These are phyloP conservation scores for Monosporascus ibericus DNA, from an alignment of 2,329 filamentous ascomycete genomes.

Conservation along the genomic window DNA sequence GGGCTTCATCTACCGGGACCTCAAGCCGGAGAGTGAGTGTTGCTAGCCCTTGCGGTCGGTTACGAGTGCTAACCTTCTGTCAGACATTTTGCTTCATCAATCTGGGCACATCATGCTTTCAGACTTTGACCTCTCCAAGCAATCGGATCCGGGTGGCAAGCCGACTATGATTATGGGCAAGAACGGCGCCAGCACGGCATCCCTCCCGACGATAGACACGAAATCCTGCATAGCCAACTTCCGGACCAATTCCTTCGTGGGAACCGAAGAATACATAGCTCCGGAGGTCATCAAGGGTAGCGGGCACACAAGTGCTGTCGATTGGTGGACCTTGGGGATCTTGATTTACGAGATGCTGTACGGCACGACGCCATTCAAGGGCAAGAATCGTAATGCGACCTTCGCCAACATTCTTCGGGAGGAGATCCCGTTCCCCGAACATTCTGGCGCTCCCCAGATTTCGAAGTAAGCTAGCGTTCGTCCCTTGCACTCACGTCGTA, in stretches of 20 bases:
- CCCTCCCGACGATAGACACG: constrained; percentile 93
- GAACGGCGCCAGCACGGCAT: constrained; percentile 78
- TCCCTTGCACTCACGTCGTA: constrained; percentile 9
- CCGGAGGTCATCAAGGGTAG: constrained; percentile 98
- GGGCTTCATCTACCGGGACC: constrained; percentile 97
- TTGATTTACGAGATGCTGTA: constrained; percentile 98
- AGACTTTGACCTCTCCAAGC: constrained; percentile 96
- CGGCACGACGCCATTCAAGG: constrained; percentile 97
- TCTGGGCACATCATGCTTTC: constrained; percentile 99
- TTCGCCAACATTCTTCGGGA: constrained; percentile 96
- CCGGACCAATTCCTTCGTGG: constrained; percentile 96
- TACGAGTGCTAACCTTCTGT: constrained; percentile 26
- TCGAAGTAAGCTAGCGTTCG: constrained; percentile 66
- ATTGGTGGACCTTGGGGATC: constrained; percentile 98
- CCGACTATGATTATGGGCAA: constrained; percentile 96
- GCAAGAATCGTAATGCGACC: constrained; percentile 96
- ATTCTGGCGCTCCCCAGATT: constrained; percentile 74
- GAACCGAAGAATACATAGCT: constrained; percentile 97
- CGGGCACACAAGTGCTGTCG: constrained; percentile 94
- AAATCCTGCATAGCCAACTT: constrained; percentile 98
- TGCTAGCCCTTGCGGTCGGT: constrained; percentile 5
- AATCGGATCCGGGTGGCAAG: constrained; percentile 91
- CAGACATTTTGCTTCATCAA: constrained; percentile 94
- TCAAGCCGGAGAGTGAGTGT: constrained; percentile 91
- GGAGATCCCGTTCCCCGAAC: constrained; percentile 93